Conservation (phyloP, 768 basidiomycete species). For the Podaxis sp. region DNA sequence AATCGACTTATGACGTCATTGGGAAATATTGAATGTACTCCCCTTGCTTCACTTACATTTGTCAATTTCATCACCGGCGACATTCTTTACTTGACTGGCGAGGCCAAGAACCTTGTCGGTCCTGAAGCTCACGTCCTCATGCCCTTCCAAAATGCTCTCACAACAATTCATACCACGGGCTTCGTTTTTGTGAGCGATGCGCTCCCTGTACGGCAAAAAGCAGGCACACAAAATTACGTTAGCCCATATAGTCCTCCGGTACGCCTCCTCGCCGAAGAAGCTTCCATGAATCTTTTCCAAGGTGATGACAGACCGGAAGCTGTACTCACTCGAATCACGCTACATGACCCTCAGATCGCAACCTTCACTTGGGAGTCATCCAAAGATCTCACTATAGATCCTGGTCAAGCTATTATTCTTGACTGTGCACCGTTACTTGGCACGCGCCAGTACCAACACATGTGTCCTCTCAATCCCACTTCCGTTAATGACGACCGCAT, state of each 20-base stretch:
- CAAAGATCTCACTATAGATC: conserved; percentile 31
- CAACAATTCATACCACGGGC: conserved; percentile 49
- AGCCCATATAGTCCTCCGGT: conserved; percentile 65
- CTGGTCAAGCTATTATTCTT: conserved; percentile 56
- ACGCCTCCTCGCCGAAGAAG: conserved; percentile 50
- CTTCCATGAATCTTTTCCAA: conserved; percentile 26
- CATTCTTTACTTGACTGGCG: conserved; percentile 64
- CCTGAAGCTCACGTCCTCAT: conserved; percentile 49
- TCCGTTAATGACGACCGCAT: conserved; percentile 61
- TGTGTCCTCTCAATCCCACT: conserved; percentile 43
- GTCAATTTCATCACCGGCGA: conserved; percentile 52
- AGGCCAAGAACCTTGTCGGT: conserved; percentile 49
- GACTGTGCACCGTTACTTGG: conserved; percentile 55
- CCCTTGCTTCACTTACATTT: conserved; percentile 57
- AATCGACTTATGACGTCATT: conserved; percentile 65
- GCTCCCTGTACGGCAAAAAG: conserved; percentile 47
- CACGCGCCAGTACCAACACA: conserved; percentile 46
- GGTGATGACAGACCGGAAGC: conserved; percentile 30
- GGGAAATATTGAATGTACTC: conserved; percentile 59
- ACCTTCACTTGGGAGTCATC: conserved; percentile 51
- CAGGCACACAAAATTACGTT: neutral
- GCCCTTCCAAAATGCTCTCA: conserved; percentile 54
- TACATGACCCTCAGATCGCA: conserved; percentile 50
- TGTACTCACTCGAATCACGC: conserved; percentile 34
- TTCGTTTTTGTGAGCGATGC: conserved; percentile 54